These are phyloP conservation scores for Ampelomyces quisqualis DNA, from an alignment of 2,329 filamentous ascomycete species.

Conservation along the genomic window DNA sequence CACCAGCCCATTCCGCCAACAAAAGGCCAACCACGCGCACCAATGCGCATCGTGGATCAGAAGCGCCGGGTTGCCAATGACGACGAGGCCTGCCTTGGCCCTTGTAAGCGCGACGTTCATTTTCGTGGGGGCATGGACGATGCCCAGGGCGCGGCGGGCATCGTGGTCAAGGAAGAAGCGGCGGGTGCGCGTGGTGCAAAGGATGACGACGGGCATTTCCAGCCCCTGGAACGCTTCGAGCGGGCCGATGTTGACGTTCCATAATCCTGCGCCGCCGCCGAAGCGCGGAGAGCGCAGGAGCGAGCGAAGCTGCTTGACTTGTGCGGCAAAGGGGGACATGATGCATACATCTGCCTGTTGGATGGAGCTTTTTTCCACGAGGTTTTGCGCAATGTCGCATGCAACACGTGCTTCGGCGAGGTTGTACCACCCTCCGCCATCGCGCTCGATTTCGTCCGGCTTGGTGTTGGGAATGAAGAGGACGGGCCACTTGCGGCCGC, in stretches of 20 bases:
- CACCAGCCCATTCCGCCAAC: constrained; percentile 42
- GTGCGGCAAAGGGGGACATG: constrained; percentile 50
- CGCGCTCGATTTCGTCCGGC: constrained; percentile 46
- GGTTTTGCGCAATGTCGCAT: constrained; percentile 28
- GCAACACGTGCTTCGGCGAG: constrained; percentile 33
- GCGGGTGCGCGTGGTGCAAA: constrained; percentile 48
- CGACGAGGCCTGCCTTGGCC: constrained; percentile 47
- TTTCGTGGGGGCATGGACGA: constrained; percentile 43
- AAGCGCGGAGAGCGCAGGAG: constrained; percentile 32
- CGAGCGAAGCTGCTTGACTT: constrained; percentile 46
- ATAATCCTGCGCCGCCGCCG: no score
- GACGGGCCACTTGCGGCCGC: constrained; percentile 45
- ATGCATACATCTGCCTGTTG: constrained; percentile 45
- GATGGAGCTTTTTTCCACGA: constrained; percentile 29
- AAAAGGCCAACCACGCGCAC: constrained; percentile 43
- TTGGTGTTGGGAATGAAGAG: constrained; percentile 45
- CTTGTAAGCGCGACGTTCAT: constrained; percentile 51
- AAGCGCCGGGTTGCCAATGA: constrained; percentile 46
- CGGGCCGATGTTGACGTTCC: constrained; percentile 49
- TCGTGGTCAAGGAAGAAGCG: constrained; percentile 39
- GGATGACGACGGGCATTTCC: constrained; percentile 47
- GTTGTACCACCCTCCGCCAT: constrained; percentile 46
- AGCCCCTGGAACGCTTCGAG: constrained; percentile 51
- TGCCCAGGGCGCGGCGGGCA: constrained; percentile 32
- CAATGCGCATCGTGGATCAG: constrained; percentile 43